phyloP scores from a whole-genome alignment of 768 basidiomycete species.

The Lepiota brunneoincarnata region DNA sequence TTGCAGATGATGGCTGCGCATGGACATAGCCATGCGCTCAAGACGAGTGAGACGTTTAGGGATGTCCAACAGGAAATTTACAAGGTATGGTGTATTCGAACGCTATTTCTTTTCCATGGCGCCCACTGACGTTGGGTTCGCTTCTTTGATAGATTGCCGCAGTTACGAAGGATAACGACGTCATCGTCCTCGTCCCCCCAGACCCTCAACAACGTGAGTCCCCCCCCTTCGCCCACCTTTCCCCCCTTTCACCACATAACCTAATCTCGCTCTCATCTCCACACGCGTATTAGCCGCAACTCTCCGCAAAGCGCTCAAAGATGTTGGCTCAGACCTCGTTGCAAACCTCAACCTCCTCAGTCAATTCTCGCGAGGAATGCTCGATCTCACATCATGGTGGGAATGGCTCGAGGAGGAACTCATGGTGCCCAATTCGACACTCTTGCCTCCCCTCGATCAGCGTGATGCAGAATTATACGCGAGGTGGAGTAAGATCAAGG shows the following conservation, averaged over 20 bases:
- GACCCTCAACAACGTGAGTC: slow-evolving; percentile 33
- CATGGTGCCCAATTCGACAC: slow-evolving; percentile 13
- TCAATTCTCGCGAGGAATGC: slow-evolving; percentile 26
- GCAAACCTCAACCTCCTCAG: slow-evolving; percentile 34
- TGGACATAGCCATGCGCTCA: slow-evolving; percentile 24
- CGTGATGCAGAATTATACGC: slow-evolving; percentile 11
- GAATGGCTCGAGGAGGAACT: slow-evolving; percentile 26
- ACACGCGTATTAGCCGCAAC: slow-evolving; percentile 25
- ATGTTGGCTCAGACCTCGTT: slow-evolving; percentile 35
- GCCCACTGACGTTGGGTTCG: background rate
- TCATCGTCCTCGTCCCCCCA: slow-evolving; percentile 30
- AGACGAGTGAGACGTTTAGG: slow-evolving; percentile 24
- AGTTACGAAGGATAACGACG: slow-evolving; percentile 31
- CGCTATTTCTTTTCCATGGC: background rate
- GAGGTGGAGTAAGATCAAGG: slow-evolving; percentile 22
- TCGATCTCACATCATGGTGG: slow-evolving; percentile 31
- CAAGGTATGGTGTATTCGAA: slow-evolving; percentile 23
- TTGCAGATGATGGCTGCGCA: slow-evolving; percentile 24
- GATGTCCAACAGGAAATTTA: slow-evolving; percentile 35
- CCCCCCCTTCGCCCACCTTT: background rate
- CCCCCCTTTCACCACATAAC: background rate
- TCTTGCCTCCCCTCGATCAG: slow-evolving; percentile 10
- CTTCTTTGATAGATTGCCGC: slow-evolving; percentile 32
- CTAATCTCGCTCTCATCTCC: background rate
- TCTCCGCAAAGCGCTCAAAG: slow-evolving; percentile 31